Base-by-base conservation (phyloP, 768 basidiomycete genomes). In the Mycena albidolilacea region DNA sequence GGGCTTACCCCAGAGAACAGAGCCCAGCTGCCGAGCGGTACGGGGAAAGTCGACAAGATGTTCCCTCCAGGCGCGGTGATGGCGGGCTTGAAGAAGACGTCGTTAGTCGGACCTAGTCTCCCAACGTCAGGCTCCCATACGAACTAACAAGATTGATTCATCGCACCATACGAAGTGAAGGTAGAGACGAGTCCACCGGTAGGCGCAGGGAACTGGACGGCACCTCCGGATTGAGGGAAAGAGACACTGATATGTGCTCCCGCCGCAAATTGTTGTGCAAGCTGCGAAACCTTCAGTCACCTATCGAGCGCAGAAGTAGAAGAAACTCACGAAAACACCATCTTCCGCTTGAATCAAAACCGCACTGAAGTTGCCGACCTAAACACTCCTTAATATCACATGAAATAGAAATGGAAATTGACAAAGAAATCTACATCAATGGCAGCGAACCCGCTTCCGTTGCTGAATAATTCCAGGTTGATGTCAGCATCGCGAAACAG, bases 51-150 rank as follows among this genome's bases (percentile, higher is more conserved):
- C 0, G 86, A 87, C 35, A 88, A 75, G 61, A 89, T 88, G 77
- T 86, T 85, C 0, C 88, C 88, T 11, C 89, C 89, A 0, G 89
- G 88, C 7, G 89, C 87, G 38, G 88, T 82, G 64, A 90, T 78
- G 12, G 88, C 83, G 11, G 90, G 88, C 66, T 89, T 89, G 84
- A 88, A 87, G 81, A 81, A 86, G 73, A 90, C 83, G 76, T 92
- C 90, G 77, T 90, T 87, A 5, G 89, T 85, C 1, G 91, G 91
- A 30, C 30, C 30, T 30, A 30, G 30, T 30, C 30, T 30, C 30
- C 30, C 30, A 30, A 30, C 4, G 4, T 30, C 30, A 30, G 30
- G 30, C 30, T 30, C 30, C 30, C 4, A 30, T 30, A 30, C 2
- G 4, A 30, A 30, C 30, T 30, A 4, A 30, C 3, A 30, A 30